phyloP scores from a whole-genome alignment of 2,329 filamentous ascomycete species.

The Metarhizium anisopliae region DNA sequence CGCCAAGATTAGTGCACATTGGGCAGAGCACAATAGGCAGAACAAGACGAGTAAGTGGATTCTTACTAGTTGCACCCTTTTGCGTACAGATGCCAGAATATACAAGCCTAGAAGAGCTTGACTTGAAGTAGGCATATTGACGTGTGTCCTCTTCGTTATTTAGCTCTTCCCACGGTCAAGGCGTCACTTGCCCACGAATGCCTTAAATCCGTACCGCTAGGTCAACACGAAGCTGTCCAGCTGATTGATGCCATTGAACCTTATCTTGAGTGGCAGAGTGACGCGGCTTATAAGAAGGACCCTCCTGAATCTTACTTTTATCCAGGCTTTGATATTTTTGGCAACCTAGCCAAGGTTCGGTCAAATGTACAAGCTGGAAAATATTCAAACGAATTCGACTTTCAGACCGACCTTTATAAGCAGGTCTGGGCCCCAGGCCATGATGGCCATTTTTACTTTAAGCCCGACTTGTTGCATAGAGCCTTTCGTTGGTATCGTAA shows the following conservation, averaged over 20 bases:
- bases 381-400: slow-evolving; percentile 45
- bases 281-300: slow-evolving; percentile 36
- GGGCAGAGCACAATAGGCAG: no score
- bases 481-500: slow-evolving; percentile 8
- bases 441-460: slow-evolving; percentile 50
- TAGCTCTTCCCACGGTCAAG: slow-evolving; percentile 22
- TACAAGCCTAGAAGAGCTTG: no score
- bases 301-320: slow-evolving; percentile 43
- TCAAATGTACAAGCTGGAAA: slow-evolving; percentile 28
- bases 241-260: slow-evolving; percentile 29
- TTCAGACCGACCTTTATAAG: slow-evolving; percentile 44
- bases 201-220: slow-evolving; percentile 29
- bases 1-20: no score
- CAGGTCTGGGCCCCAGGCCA: slow-evolving; percentile 42
- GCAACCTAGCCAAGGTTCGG: slow-evolving; percentile 34
- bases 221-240: slow-evolving; percentile 22
- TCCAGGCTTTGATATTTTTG: slow-evolving; percentile 37
- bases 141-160: no score
- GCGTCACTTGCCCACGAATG: slow-evolving; percentile 27
- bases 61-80: no score
- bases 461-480: slow-evolving; percentile 8
- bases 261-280: slow-evolving; percentile 39
- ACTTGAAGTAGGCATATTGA: no score
- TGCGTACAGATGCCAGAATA: no score
- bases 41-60: no score